Evolutionary conservation across 139 green algal genomes (phyloP).

Genomic region (Micractinium sp.): DNA sequence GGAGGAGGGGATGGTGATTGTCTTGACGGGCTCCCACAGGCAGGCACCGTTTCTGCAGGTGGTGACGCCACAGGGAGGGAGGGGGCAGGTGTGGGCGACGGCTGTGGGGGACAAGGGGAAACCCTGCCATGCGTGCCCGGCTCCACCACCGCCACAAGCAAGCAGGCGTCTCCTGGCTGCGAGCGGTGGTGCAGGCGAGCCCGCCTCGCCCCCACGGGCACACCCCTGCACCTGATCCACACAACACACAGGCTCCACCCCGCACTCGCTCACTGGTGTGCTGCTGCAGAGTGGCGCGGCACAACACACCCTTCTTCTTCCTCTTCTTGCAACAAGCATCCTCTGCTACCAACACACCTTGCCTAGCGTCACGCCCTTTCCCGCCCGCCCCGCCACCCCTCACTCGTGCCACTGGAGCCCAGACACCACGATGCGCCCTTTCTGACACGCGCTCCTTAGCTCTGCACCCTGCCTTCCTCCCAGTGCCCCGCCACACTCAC

Average conservation of each 20-base stretch:
- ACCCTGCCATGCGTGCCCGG: no score
- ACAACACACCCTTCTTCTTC: no score
- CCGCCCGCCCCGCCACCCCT: no score
- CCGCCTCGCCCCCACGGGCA: no score
- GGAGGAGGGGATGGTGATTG: conserved; percentile 30
- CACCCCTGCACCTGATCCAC: not conserved
- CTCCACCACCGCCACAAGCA: no score
- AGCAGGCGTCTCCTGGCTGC: no score
- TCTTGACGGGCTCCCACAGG: conserved; percentile 37
- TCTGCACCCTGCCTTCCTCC: not conserved
- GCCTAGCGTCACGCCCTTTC: no score
- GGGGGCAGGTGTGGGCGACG: not conserved
- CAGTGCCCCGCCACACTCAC: not conserved
- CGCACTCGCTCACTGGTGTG: not conserved
- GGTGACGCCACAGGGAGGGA: not conserved
- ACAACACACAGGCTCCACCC: not conserved
- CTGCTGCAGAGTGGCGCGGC: no score
- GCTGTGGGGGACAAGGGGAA: not conserved
- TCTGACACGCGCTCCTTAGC: no score
- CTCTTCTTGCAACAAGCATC: no score
- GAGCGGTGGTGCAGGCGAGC: not conserved
- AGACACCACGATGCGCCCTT: not conserved
- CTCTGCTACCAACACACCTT: no score
- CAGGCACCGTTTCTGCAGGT: not conserved
- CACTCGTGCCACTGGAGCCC: not conserved